Conservation (phyloP, 345 rosid species). For the Camelina sativa region DNA sequence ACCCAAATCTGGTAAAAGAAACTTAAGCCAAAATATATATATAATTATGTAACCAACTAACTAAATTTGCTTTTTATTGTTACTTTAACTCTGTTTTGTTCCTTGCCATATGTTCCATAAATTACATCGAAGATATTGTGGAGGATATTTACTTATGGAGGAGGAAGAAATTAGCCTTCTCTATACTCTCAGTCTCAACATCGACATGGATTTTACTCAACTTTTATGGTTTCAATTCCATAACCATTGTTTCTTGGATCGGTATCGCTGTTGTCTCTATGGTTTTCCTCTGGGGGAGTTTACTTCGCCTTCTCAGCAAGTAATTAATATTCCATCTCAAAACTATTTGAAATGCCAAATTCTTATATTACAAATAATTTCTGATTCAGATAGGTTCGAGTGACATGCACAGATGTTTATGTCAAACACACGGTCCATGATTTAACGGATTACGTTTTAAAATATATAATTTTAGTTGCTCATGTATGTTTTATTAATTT, state of each 20-base stretch:
- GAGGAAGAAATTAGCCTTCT: conserved; percentile 51
- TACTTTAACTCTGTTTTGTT: not conserved
- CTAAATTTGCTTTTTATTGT: not conserved
- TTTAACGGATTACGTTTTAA: too few relatives aligned
- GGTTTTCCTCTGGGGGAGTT: conserved; percentile 55
- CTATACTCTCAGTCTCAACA: conserved; percentile 45
- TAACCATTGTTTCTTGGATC: conserved; percentile 55
- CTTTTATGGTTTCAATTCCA: conserved; percentile 48
- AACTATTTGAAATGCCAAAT: not conserved
- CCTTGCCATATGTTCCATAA: not conserved
- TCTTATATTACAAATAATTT: not conserved
- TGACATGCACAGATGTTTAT: not conserved
- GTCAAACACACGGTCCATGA: not conserved
- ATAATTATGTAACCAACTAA: not conserved
- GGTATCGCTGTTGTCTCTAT: conserved; percentile 44
- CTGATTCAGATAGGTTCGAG: not conserved
- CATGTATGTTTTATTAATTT: not conserved
- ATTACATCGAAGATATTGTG: conserved; percentile 31
- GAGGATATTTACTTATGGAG: conserved; percentile 59
- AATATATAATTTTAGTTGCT: not conserved
- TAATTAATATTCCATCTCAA: conserved; percentile 12
- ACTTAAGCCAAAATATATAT: not conserved
- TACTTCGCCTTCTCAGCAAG: conserved; percentile 61
- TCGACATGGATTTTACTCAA: conserved; percentile 53
- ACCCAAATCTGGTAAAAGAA: conserved; percentile 29